Base-by-base conservation (phyloP, 352 stramenopile species). In the Phytophthora crassamura region DNA sequence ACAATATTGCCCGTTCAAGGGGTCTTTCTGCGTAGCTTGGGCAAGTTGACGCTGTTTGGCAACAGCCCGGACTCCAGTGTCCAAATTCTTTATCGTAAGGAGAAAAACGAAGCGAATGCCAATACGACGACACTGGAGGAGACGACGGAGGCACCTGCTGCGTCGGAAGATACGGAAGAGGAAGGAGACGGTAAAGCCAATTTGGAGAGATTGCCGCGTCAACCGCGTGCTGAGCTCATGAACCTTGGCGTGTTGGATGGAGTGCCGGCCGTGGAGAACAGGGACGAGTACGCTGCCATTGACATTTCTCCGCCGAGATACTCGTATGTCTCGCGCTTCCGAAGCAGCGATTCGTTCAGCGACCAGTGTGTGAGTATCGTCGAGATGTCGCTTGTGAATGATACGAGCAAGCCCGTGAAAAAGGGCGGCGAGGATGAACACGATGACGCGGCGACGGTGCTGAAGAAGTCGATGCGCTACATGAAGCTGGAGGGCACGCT, bases 301-400 rank as follows among this genome's bases (percentile, higher is more conserved):
- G 84, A 94, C 42, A 80, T 94, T 12, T 94, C 86, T 22, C 86
- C 86, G n/a, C 86, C 84, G 10, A 79, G 81, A 15, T 93, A 93
- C 48, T 82, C 86, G 63, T 93, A 90, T 59, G 77, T 88, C 2
- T 90, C 82, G 36, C 79, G 86, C 7, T 92, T 94, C 67, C 82
- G 86, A 38, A 92, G 79, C 51, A 90, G 81, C 56, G 80, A 93
- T 56, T 91, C 86, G 47, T 90, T 91, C 59, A 91, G 84, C 43
- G 86, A 94, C 50, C 86, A 93, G 55, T 94, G 86, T 58, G 78
- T 93, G 45, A 93, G 85, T 55, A 91, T 92, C 38, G 75, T 94
- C 22, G 83, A 94, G 68, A 80, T 94, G 70, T 74, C 74, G 33
- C 69, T 93, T 5, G 62, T 80, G 28, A 87, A 93, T 32, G 67